These are phyloP conservation scores for Ogataea trehaloabstinens DNA, from an alignment of 805 yeast species.

Conservation along the genomic window DNA sequence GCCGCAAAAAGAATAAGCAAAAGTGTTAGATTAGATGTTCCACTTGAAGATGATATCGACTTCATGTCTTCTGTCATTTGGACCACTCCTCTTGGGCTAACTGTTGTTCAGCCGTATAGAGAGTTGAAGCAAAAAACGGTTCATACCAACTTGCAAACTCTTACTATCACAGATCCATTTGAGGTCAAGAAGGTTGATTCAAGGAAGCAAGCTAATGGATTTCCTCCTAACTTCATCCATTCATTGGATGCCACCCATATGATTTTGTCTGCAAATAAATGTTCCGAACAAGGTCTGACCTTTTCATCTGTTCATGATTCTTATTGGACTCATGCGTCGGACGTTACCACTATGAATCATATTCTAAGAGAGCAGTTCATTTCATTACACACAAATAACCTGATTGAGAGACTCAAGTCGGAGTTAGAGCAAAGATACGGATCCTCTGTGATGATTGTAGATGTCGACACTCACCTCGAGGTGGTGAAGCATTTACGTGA, in stretches of 20 bases:
- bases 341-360: slow-evolving; percentile 68
- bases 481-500: slow-evolving; percentile 49
- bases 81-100: slow-evolving; percentile 95
- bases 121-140: slow-evolving; percentile 61
- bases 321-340: slow-evolving; percentile 95
- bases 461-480: slow-evolving; percentile 50
- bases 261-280: slow-evolving; percentile 82
- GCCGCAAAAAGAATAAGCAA: slow-evolving; percentile 79
- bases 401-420: slow-evolving; percentile 64
- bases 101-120: slow-evolving; percentile 96
- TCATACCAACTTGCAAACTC: slow-evolving; percentile 81
- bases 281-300: slow-evolving; percentile 59
- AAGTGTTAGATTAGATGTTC: slow-evolving; percentile 68
- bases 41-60: slow-evolving; percentile 52
- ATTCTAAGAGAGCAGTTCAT: slow-evolving; percentile 78
- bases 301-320: slow-evolving; percentile 98
- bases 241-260: slow-evolving; percentile 96
- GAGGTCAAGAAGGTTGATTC: slow-evolving; percentile 78
- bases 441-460: slow-evolving; percentile 61
- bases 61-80: slow-evolving; percentile 89
- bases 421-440: slow-evolving; percentile 83
- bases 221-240: slow-evolving; percentile 94
- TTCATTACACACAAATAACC: slow-evolving; percentile 67
- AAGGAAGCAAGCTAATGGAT: slow-evolving; percentile 86
- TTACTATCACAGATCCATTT: slow-evolving; percentile 87